Conservation (phyloP, 805 yeast species). For the Cyberlindnera xylosilytica region DNA sequence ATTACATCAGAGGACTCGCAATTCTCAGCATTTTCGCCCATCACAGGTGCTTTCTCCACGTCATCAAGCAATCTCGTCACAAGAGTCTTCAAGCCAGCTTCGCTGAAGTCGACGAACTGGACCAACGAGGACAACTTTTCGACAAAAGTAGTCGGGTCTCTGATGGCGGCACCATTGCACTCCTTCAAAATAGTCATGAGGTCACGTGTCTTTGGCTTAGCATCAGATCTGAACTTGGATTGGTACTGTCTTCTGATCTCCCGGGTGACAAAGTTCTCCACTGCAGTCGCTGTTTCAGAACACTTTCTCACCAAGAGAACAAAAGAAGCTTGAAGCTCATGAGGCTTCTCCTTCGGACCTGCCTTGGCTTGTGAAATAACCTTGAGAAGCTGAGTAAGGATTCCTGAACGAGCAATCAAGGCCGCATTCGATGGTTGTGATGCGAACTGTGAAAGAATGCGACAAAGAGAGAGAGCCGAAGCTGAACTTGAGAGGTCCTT, state of each 20-base stretch:
- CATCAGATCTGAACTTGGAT: slow-evolving; percentile 28
- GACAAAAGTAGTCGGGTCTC: slow-evolving; percentile 48
- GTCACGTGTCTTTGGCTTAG: slow-evolving; percentile 38
- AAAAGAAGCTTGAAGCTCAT: slow-evolving; percentile 44
- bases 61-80: slow-evolving; percentile 21
- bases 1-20: too few species aligned
- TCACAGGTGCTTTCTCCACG: slow-evolving; percentile 22
- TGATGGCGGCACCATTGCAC: slow-evolving; percentile 40
- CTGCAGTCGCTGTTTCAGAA: slow-evolving; percentile 55
- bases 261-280: slow-evolving; percentile 45
- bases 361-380: slow-evolving; percentile 33
- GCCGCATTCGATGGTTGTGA: slow-evolving; percentile 39
- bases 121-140: slow-evolving; percentile 41
- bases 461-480: slow-evolving; percentile 51
- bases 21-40: slow-evolving; percentile 19
- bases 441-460: slow-evolving; percentile 53
- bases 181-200: slow-evolving; percentile 47
- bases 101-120: slow-evolving; percentile 43
- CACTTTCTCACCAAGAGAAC: slow-evolving; percentile 62
- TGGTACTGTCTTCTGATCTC: slow-evolving; percentile 48
- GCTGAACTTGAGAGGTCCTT: slow-evolving; percentile 39
- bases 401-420: slow-evolving; percentile 43
- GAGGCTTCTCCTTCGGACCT: slow-evolving; percentile 36
- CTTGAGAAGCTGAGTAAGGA: slow-evolving; percentile 45
- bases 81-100: slow-evolving; percentile 28